phyloP scores from a whole-genome alignment of 176 grass and related monocot species.

The Thinopyrum elongatum region DNA sequence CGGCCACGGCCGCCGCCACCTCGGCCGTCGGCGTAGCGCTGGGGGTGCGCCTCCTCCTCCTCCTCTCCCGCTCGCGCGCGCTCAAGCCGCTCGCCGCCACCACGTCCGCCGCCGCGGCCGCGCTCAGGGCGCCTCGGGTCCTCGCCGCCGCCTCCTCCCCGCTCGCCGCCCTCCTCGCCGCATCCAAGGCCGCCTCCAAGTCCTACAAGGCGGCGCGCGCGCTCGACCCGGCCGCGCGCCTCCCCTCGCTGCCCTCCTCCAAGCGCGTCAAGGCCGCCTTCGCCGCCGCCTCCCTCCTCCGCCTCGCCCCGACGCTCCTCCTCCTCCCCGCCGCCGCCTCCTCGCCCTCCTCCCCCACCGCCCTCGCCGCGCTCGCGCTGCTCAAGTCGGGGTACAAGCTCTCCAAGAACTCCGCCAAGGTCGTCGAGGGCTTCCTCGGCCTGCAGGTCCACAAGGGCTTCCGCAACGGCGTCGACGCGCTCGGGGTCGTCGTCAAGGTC shows the following conservation, averaged over 20 bases:
- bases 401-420: slow-evolving; percentile 71
- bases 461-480: slow-evolving; percentile 46
- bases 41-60: slow-evolving; percentile 36
- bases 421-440: slow-evolving; percentile 81
- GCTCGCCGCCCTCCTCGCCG: slow-evolving; percentile 53
- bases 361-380: slow-evolving; percentile 42
- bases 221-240: slow-evolving; percentile 39
- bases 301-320: slow-evolving; percentile 42
- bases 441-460: slow-evolving; percentile 82
- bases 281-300: slow-evolving; percentile 53
- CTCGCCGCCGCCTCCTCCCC: slow-evolving; percentile 49
- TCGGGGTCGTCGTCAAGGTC: slow-evolving; percentile 73
- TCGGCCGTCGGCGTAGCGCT: slow-evolving; percentile 57
- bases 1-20: slow-evolving; percentile 13
- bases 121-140: slow-evolving; percentile 51
- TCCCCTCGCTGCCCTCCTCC: slow-evolving; percentile 26
- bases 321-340: slow-evolving; percentile 33
- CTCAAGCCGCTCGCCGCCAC: slow-evolving; percentile 64
- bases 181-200: slow-evolving; percentile 75
- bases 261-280: slow-evolving; percentile 65
- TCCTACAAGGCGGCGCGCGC: slow-evolving; percentile 68
- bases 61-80: slow-evolving; percentile 48
- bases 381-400: slow-evolving; percentile 73
- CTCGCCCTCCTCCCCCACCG: slow-evolving; percentile 23
- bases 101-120: slow-evolving; percentile 58